Conservation (phyloP, 2,329 filamentous ascomycete genomes). For the Didymella keratinophila region DNA sequence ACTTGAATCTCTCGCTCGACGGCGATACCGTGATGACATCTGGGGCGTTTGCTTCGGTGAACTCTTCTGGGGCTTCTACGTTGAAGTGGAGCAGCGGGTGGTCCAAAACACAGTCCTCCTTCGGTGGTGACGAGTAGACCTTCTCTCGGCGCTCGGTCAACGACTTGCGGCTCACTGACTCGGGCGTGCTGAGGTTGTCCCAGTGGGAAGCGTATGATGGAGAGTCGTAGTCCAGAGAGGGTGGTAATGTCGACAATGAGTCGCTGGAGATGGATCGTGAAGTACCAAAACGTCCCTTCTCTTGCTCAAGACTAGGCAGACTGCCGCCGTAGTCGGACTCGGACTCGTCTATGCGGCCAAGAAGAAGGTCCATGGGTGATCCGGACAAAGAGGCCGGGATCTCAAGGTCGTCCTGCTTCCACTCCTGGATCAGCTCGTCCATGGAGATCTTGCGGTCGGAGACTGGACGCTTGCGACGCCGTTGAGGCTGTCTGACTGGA, state of each 20-base stretch:
- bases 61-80: slow-evolving; percentile 44
- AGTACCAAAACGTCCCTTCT: slow-evolving; percentile 46
- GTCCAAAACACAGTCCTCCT: slow-evolving; percentile 63
- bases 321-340: slow-evolving; percentile 50
- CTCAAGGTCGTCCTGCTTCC: slow-evolving; percentile 57
- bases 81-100: slow-evolving; percentile 63
- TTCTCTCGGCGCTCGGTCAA: slow-evolving; percentile 54
- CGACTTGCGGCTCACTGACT: slow-evolving; percentile 40
- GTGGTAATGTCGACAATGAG: slow-evolving; percentile 61
- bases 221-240: slow-evolving; percentile 56
- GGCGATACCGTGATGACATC: slow-evolving; percentile 32
- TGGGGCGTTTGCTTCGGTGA: slow-evolving; percentile 41
- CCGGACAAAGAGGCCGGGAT: slow-evolving; percentile 52
- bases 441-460: slow-evolving; percentile 59
- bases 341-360: slow-evolving; percentile 62
- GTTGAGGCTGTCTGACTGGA: slow-evolving; percentile 57
- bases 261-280: slow-evolving; percentile 64
- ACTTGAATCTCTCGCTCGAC: slow-evolving; percentile 52
- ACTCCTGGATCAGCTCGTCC: slow-evolving; percentile 64
- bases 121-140: slow-evolving; percentile 56
- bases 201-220: slow-evolving; percentile 56
- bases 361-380: slow-evolving; percentile 62
- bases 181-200: slow-evolving; percentile 48
- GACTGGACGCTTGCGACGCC: slow-evolving; percentile 52
- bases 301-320: slow-evolving; percentile 56